Base-by-base conservation (phyloP, 2,329 filamentous ascomycete species). In the Cytospora piceicola region DNA sequence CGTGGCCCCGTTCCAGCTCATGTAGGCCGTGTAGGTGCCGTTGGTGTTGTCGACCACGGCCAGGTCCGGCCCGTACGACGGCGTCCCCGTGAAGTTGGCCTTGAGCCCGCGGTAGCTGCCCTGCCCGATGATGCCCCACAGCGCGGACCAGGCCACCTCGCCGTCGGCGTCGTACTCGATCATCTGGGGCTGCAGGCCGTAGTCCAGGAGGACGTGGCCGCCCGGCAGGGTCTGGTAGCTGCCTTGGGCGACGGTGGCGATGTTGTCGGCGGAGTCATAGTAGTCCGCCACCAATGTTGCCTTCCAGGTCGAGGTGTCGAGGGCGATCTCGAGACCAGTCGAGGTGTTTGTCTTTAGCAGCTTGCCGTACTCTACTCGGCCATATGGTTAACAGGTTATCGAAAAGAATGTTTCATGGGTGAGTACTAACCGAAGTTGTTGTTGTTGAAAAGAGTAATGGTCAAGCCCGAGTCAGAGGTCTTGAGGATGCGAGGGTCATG, bases 161-260 rank as follows among this genome's bases (percentile, higher is more conserved):
- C 62, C 62, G 27, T 2, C 34, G 5, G 62, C 29, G 49, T 59
- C 27, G 49, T 59, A 64, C 56, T 64, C 62, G 55, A 59, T 64
- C 55, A 57, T 57, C 55, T 64, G 54, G 5, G 62, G 62, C 56
- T 64, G 56, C 46, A 59, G 58, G 30, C 62, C 62, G 34, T 64
- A 64, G 22, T 76, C 68, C 49, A 72, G 69, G 9, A 70, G 72
- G 63, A 70, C 71, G 46, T 61, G 58, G 29, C 69, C 69, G 24
- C 58, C 51, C 51, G 71, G 12, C 8, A 64, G 62, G 17, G 55
- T 59, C 55, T 64, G 62, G 46, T 57, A 57, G 56, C 58, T 36
- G 27, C 62, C 62, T 34, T 64, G 46, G 3, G 62, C 62, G 27
- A 64, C 54, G 11, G 62, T 64, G 62, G 58, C 49, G 30, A 64